Percentiles rank a stretch among this genome's conserved stretches.
Conservation (phyloP, 2,329 filamentous ascomycete genomes). For the Aureobasidium sp. region DNA sequence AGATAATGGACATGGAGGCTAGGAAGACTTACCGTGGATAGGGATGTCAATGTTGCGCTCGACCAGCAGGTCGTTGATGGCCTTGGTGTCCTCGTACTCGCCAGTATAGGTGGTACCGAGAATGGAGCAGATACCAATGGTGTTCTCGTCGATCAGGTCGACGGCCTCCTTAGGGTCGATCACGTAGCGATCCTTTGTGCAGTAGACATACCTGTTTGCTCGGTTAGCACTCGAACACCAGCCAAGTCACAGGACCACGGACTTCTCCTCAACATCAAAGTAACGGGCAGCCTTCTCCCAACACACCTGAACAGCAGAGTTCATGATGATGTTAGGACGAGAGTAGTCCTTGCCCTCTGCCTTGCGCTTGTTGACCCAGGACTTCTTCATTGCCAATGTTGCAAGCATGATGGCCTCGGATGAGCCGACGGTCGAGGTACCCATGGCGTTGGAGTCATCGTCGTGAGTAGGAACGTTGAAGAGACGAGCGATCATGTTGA, state of each 20-base stretch:
- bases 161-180: conserved; percentile 58
- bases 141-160: conserved; percentile 59
- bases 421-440: conserved; percentile 81
- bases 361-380: conserved; percentile 81
- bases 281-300: conserved; percentile 70
- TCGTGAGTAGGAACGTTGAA: conserved; percentile 66
- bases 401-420: conserved; percentile 82
- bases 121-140: conserved; percentile 87
- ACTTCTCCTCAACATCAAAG: conserved; percentile 76
- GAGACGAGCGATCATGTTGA: conserved; percentile 65
- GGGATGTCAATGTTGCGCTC: conserved; percentile 69
- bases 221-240: no score
- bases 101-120: conserved; percentile 92
- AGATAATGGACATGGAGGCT: not conserved
- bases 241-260: no score
- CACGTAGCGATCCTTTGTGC: conserved; percentile 52
- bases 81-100: conserved; percentile 90
- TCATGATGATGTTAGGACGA: conserved; percentile 90
- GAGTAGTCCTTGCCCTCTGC: conserved; percentile 75
- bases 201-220: conserved; percentile 44
- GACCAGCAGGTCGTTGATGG: conserved; percentile 78
- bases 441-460: conserved; percentile 59
- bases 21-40: conserved; percentile 53
- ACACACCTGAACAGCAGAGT: conserved; percentile 89
- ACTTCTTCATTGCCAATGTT: conserved; percentile 88